Conservation (phyloP, 2,329 filamentous ascomycete genomes). For the Proliferodiscus dingleyae region DNA sequence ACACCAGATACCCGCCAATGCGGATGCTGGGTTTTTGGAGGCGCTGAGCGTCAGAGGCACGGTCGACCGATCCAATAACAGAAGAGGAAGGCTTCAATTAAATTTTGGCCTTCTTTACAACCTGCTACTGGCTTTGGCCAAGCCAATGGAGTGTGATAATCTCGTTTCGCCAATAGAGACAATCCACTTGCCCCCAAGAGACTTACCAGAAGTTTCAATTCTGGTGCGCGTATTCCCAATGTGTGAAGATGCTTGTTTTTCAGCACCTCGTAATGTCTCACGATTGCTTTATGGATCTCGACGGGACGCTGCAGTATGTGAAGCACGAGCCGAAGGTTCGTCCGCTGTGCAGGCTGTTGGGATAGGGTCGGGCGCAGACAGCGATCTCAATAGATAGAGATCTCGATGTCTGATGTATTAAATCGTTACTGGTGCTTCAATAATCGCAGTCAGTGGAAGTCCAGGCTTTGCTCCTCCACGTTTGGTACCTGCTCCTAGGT, state of each 20-base stretch:
- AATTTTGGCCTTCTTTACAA: slow-evolving; percentile 11
- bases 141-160: background rate
- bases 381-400: background rate
- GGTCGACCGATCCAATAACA: slow-evolving; percentile 23
- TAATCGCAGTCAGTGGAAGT: background rate
- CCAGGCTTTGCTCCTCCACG: too few species aligned
- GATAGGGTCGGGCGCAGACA: background rate
- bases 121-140: slow-evolving; percentile 6
- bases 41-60: slow-evolving; percentile 24
- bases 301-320: slow-evolving; percentile 26
- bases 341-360: slow-evolving; percentile 22
- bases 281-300: slow-evolving; percentile 9
- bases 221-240: too few species aligned
- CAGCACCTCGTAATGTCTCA: slow-evolving; percentile 4
- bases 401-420: background rate
- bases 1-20: slow-evolving; percentile 26
- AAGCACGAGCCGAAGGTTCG: slow-evolving; percentile 31
- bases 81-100: slow-evolving; percentile 17
- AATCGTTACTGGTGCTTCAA: background rate
- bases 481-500: too few species aligned
- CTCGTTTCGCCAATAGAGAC: too few species aligned
- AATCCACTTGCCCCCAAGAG: background rate
- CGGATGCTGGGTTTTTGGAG: slow-evolving; percentile 24
- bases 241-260: slow-evolving; percentile 5
- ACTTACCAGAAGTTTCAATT: background rate